Base-by-base conservation (phyloP, 345 rosid genomes). In the Syzygium grande region DNA sequence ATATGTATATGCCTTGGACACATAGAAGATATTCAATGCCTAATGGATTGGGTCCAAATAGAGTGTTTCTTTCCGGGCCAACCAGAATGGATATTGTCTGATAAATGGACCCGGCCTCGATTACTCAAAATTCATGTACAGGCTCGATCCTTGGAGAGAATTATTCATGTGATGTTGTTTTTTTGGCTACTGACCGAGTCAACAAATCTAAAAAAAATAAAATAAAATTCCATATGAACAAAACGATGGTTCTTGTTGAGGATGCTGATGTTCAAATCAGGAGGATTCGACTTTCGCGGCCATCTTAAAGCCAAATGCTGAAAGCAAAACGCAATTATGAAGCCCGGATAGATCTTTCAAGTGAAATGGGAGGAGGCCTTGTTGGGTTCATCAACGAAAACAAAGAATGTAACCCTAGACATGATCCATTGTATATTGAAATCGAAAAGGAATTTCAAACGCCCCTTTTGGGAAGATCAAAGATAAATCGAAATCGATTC, bases 261-360 rank as follows among this genome's bases (percentile, higher is more conserved):
- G 9, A n/a, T 14, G 21, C 7, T 0, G 19, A 61, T 0, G 38
- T n/a, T n/a, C 4, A 19, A 61, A 6, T n/a, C 4, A 23, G 1
- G 22, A 58, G 19, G 9, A n/a, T 9, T n/a, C 13, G 73, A n/a
- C 73, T 27, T 61, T n/a, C 30, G 14, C 0, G 7, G 9, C 15
- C 9, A 0, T 61, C 34, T n/a, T 61, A 61, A 9, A 13, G 65
- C 0, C 34, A 61, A n/a, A 61, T 23, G 61, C 13, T 22, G 6
- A 22, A 23, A 3, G n/a, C 6, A 56, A 56, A 56, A 56, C 13
- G 27, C 5, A 56, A 56, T 22, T 56, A 22, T 56, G 27, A 61
- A n/a, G 9, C 73, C 9, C 3, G 9, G 3, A 54, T 54, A n/a
- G n/a, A n/a, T 17, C 25, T 54, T 54, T 8, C 25, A 19, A 54